These are phyloP conservation scores for Teratosphaeria destructans DNA, from an alignment of 2,329 filamentous ascomycete genomes.

Conservation along the genomic window DNA sequence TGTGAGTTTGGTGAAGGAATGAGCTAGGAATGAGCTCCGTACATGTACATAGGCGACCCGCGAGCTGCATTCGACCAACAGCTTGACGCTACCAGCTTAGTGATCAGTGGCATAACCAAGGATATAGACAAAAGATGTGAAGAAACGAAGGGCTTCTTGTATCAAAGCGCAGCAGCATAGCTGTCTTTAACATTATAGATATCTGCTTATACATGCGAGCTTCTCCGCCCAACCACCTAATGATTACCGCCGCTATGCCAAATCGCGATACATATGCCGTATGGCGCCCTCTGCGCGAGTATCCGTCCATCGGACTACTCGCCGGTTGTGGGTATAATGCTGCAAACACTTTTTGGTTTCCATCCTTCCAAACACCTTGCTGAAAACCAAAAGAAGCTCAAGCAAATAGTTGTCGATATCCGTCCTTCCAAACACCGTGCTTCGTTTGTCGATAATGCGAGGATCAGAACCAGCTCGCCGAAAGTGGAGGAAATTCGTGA, in stretches of 20 bases:
- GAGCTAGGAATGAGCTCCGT: background rate
- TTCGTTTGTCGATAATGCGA: background rate
- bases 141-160: background rate
- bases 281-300: constrained; percentile 5
- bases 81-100: no score
- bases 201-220: background rate
- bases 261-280: background rate
- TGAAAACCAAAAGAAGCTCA: background rate
- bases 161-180: background rate
- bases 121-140: background rate
- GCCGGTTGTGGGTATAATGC: constrained; percentile 5
- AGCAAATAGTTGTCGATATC: background rate
- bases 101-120: no score
- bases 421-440: background rate
- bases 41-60: background rate
- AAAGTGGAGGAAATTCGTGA: background rate
- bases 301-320: background rate
- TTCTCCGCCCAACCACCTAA: background rate
- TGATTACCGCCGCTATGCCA: background rate
- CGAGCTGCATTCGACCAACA: background rate
- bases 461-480: background rate
- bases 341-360: background rate
- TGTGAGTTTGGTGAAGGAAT: background rate
- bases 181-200: background rate
- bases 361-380: constrained; percentile 1